Base-by-base conservation (phyloP, 1,284 basidiomycete species). In the Phenoliferia sp. region DNA sequence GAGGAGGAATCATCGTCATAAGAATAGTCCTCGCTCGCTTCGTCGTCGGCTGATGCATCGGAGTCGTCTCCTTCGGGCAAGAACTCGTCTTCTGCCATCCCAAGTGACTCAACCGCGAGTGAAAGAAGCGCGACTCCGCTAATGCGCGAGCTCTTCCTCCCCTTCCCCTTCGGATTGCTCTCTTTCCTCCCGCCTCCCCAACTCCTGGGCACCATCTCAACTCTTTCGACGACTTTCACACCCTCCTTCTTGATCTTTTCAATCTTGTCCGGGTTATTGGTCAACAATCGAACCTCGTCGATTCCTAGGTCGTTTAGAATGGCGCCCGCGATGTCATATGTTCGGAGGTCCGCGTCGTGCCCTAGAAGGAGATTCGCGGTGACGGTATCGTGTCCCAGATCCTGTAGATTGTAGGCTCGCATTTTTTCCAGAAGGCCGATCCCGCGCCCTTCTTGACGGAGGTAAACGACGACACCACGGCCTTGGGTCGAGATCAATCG, bases 241-340 rank as follows among this genome's bases (percentile, higher is more conserved):
- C 92, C 91, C 79, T 97, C 94, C 72, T 83, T 84, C 78, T 90
- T 85, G 70, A 99, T 81, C 58, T 94, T 92, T 73, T 87, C 84
- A 65, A 99, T 90, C 81, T 99, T 99, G 79, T 95, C 94, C 19
- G 96, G 95, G 79, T 99, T 99, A 81, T 99, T 99, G 64, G 96
- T 99, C 79, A 99, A 82, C 70, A 99, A 81, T 63, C 91, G 83
- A 52, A 96, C 85, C 48, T 87, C 86, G 66, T 86, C 85, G 19
- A 98, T 81, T 2, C 90, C 90, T 5, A 99, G 82, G 80, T 99
- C 95, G 12, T 87, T 84, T 73, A 99, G 78, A 71, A 99, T 98
- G 48, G 90, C 93, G 9, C 84, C 88, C 0, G 95, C 94, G 66
- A 99, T 85, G 73, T 90, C 91, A 80, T 99, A 99, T 56, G 88